These are phyloP conservation scores for Cladosporium phlei DNA, from an alignment of 2,329 filamentous ascomycete species.

Conservation along the genomic window DNA sequence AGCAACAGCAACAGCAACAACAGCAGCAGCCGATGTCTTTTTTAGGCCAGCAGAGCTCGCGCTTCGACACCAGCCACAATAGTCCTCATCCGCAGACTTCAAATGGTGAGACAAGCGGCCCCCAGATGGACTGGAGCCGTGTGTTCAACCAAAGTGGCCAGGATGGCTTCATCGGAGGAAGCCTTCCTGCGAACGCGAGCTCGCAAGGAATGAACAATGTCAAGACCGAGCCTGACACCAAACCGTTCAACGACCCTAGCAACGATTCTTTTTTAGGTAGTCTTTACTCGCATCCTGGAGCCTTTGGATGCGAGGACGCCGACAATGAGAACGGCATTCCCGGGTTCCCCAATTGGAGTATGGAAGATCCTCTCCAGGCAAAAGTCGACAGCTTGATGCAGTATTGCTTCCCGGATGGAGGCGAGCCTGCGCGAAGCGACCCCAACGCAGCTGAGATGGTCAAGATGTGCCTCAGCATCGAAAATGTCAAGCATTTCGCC, in stretches of 20 bases:
- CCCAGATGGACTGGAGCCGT: slow-evolving; percentile 40
- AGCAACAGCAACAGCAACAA: slow-evolving; percentile 19
- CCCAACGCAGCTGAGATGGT: slow-evolving; percentile 38
- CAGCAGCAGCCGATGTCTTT: slow-evolving; percentile 31
- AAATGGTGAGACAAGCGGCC: slow-evolving; percentile 29
- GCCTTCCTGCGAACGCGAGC: slow-evolving; percentile 43
- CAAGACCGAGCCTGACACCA: slow-evolving; percentile 43
- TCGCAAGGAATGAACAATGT: slow-evolving; percentile 31
- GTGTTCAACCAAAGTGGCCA: slow-evolving; percentile 43
- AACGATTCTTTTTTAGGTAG: slow-evolving; percentile 47
- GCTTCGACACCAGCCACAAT: slow-evolving; percentile 34
- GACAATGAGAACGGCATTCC: slow-evolving; percentile 30
- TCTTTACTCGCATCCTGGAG: slow-evolving; percentile 43
- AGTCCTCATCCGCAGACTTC: slow-evolving; percentile 26
- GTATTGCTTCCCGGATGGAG: slow-evolving; percentile 53
- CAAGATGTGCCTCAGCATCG: slow-evolving; percentile 56
- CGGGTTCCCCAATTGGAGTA: slow-evolving; percentile 39
- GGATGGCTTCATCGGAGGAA: slow-evolving; percentile 42
- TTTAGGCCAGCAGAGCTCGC: slow-evolving; percentile 36
- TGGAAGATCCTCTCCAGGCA: slow-evolving; percentile 43
- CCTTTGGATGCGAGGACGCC: slow-evolving; percentile 37
- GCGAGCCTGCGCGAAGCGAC: slow-evolving; percentile 52
- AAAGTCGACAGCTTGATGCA: slow-evolving; percentile 43
- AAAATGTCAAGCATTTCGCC: slow-evolving; percentile 67
- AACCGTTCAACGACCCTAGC: slow-evolving; percentile 40